phyloP scores from a whole-genome alignment of 2,329 filamentous ascomycete species.

The Furcasterigmium sp. region DNA sequence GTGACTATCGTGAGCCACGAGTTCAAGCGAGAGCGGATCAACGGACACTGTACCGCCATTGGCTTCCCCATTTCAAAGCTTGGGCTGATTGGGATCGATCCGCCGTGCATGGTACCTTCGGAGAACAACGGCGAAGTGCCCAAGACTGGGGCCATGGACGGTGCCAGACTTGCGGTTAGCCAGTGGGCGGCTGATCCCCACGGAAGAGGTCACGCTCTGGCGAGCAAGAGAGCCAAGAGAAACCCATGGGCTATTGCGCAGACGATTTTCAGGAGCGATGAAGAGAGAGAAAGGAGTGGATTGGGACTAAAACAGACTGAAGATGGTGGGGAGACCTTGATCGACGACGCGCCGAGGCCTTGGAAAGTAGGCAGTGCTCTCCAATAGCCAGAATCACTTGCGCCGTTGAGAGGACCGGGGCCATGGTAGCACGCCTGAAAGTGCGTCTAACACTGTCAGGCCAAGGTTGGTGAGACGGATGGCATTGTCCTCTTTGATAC shows the following conservation, averaged over 20 bases:
- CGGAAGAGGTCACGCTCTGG: slow-evolving; percentile 37
- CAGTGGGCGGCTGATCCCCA: slow-evolving; percentile 50
- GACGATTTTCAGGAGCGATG: slow-evolving; percentile 32
- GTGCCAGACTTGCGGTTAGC: slow-evolving; percentile 33
- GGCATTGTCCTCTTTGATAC: no score
- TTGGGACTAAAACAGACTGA: slow-evolving; percentile 26
- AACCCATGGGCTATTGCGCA: slow-evolving; percentile 45
- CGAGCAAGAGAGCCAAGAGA: slow-evolving; percentile 40
- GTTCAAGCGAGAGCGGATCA: slow-evolving; percentile 62
- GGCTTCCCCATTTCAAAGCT: slow-evolving; percentile 42
- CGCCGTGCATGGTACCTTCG: slow-evolving; percentile 37
- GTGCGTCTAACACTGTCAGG: no score
- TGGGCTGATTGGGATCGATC: slow-evolving; percentile 59
- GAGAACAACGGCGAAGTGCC: slow-evolving; percentile 16
- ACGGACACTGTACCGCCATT: slow-evolving; percentile 61
- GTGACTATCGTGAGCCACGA: slow-evolving; percentile 64
- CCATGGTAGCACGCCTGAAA: no score
- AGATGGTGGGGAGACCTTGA: slow-evolving; percentile 33
- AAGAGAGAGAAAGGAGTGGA: slow-evolving; percentile 25
- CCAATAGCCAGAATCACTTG: no score
- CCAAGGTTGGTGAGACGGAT: neutral
- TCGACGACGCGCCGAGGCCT: slow-evolving; percentile 29
- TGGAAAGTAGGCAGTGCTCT: no score
- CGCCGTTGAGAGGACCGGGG: no score
- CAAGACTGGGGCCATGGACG: slow-evolving; percentile 35